These are phyloP conservation scores for Penicillium sp. DNA, from an alignment of 2,329 filamentous ascomycete species.

Conservation along the genomic window DNA sequence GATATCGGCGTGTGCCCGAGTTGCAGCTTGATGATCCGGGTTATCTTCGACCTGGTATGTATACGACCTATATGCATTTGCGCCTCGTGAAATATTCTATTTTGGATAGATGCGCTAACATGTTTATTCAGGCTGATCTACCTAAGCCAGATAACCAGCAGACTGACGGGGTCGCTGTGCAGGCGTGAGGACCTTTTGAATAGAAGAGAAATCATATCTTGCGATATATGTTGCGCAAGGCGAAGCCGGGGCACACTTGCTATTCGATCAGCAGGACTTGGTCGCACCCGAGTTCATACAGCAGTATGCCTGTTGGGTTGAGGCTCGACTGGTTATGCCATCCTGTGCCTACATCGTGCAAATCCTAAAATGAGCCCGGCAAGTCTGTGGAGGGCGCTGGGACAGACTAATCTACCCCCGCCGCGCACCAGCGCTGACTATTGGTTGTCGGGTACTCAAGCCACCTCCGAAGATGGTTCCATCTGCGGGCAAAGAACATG, in stretches of 20 bases:
- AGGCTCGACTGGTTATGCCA: not conserved
- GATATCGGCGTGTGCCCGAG: conserved; percentile 97
- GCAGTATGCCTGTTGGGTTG: not conserved
- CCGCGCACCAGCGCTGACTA: not conserved
- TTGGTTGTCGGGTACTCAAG: not conserved
- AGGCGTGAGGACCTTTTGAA: conserved; percentile 28
- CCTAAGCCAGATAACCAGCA: conserved; percentile 45
- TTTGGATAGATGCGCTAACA: not conserved
- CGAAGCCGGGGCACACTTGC: not conserved
- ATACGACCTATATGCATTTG: not conserved
- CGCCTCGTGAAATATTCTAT: not conserved
- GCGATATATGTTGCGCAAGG: not conserved
- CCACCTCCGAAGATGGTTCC: not conserved
- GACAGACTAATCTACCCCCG: not conserved
- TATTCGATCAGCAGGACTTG: too few relatives aligned
- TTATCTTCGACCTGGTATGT: conserved; percentile 84
- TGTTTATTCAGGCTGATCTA: conserved; percentile 48
- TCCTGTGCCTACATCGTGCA: not conserved
- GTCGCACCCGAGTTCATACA: not conserved
- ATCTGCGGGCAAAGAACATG: not conserved
- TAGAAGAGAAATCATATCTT: not conserved
- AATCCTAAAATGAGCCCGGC: not conserved
- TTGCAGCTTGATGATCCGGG: conserved; percentile 93
- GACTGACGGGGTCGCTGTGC: conserved; percentile 37
- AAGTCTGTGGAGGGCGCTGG: not conserved